Conservation (phyloP, 257 asterid genomes). For the Hygrophila difformis region DNA sequence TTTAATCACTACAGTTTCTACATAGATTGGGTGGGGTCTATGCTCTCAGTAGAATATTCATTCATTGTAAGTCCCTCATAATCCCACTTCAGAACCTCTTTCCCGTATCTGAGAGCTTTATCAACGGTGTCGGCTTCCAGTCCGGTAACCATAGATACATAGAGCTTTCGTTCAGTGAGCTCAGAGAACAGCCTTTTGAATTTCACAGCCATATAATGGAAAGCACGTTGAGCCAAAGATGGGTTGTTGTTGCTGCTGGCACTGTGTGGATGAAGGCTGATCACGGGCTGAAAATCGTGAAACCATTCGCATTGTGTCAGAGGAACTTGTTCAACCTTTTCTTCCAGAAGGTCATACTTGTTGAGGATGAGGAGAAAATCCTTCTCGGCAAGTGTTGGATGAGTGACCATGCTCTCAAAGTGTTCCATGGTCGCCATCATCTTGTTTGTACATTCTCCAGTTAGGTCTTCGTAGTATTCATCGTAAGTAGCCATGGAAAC, state of each 20-base stretch:
- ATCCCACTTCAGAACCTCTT: slow-evolving; percentile 73
- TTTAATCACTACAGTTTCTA: slow-evolving; percentile 13
- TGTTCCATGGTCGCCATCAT: slow-evolving; percentile 53
- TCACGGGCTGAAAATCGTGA: slow-evolving; percentile 58
- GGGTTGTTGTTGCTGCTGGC: slow-evolving; percentile 33
- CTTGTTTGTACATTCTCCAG: slow-evolving; percentile 57
- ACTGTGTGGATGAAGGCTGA: slow-evolving; percentile 31
- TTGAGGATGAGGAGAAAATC: slow-evolving; percentile 59
- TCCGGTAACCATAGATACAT: slow-evolving; percentile 51
- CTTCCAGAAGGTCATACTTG: slow-evolving; percentile 75
- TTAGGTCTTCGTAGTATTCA: slow-evolving; percentile 37
- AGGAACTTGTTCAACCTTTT: slow-evolving; percentile 44
- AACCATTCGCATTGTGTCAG: slow-evolving; percentile 70
- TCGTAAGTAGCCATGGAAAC: slow-evolving; percentile 67
- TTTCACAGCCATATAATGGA: slow-evolving; percentile 60
- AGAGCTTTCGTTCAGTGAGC: slow-evolving; percentile 42
- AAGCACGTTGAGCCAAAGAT: slow-evolving; percentile 62
- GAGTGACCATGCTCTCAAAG: slow-evolving; percentile 48
- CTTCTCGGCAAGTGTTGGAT: slow-evolving; percentile 44
- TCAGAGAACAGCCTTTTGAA: slow-evolving; percentile 48
- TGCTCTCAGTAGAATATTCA: slow-evolving; percentile 47
- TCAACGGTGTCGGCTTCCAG: slow-evolving; percentile 69
- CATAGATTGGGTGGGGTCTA: slow-evolving; percentile 50
- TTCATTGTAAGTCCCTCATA: slow-evolving; percentile 30
- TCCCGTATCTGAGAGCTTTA: slow-evolving; percentile 43